A percentile compares a stretch with the other conserved stretches of the same genome.
Evolutionary conservation across 371 early-diverging fungal species (phyloP).

Genomic region (Cokeromyces recurvatus): DNA sequence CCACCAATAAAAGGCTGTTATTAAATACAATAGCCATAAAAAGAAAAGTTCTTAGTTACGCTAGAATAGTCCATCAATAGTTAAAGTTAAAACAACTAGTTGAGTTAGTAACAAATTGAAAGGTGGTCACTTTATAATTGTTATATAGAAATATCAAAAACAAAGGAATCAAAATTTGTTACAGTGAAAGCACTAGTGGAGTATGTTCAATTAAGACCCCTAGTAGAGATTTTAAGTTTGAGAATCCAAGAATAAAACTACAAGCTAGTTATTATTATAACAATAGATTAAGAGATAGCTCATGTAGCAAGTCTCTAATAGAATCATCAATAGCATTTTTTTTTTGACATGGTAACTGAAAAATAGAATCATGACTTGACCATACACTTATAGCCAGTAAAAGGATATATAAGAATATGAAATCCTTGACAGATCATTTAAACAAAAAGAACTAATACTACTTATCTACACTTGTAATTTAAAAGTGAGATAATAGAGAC

Average conservation of each 20-base stretch:
- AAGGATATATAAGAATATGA: conserved; percentile 71
- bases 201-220: conserved; percentile 63
- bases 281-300: conserved; percentile 57
- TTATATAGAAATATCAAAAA: conserved; percentile 65
- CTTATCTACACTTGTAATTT: no score
- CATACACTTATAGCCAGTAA: conserved; percentile 81
- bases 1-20: conserved; percentile 49
- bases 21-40: conserved; percentile 48
- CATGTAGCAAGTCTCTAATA: conserved; percentile 61
- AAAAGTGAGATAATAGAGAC: no score
- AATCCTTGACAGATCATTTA: conserved; percentile 71
- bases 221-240: conserved; percentile 63
- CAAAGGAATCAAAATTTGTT: conserved; percentile 61
- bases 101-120: conserved; percentile 60
- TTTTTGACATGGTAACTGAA: conserved; percentile 49
- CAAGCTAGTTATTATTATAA: conserved; percentile 59
- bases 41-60: conserved; percentile 53
- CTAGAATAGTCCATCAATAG: conserved; percentile 56
- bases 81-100: conserved; percentile 67
- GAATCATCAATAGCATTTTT: conserved; percentile 70
- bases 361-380: conserved; percentile 73
- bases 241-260: conserved; percentile 63
- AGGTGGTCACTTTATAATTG: conserved; percentile 72
- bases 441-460: no score
- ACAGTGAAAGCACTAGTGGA: conserved; percentile 52